These are phyloP conservation scores for Kodamaea nitidulidarum DNA, from an alignment of 805 yeast genomes.

Conservation along the genomic window DNA sequence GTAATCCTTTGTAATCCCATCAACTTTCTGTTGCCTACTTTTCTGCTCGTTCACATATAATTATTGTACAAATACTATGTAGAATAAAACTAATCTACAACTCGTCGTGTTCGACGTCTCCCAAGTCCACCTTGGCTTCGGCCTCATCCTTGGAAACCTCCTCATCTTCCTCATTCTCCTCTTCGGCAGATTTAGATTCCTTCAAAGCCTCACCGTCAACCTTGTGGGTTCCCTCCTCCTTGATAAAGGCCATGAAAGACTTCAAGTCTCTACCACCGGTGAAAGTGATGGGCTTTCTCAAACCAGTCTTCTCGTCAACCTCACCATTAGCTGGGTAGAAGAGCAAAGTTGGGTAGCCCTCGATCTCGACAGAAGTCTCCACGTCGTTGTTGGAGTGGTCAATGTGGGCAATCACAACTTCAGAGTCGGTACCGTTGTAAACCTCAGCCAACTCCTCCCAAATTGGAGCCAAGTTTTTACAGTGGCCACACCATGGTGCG, in stretches of 20 bases:
- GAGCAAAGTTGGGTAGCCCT: constrained; percentile 90
- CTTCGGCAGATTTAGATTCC: constrained; percentile 22
- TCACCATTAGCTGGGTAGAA: constrained; percentile 76
- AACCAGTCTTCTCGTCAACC: constrained; percentile 38
- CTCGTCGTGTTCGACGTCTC: constrained; percentile 17
- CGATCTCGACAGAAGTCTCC: constrained; percentile 57
- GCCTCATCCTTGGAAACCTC: constrained; percentile 22
- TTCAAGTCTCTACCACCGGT: constrained; percentile 72
- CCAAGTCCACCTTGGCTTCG: constrained; percentile 5
- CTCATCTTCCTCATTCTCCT: constrained; percentile 26
- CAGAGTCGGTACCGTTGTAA: constrained; percentile 46
- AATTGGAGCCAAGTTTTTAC: constrained; percentile 84
- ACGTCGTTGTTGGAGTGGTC: constrained; percentile 92
- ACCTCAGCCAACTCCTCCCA: constrained; percentile 82
- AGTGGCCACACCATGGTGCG: constrained; percentile 98
- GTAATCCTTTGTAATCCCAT: background rate
- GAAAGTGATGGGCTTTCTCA: constrained; percentile 55
- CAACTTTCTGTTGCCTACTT: background rate
- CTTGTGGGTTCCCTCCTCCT: constrained; percentile 59
- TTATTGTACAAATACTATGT: constrained; percentile 3
- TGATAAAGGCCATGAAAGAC: constrained; percentile 64
- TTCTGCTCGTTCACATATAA: background rate
- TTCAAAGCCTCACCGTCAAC: constrained; percentile 48
- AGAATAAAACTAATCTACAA: constrained; percentile 20
- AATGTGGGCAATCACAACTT: constrained; percentile 75